Base-by-base conservation (phyloP, 495 filamentous ascomycete genomes). In the Extremus antarcticus region DNA sequence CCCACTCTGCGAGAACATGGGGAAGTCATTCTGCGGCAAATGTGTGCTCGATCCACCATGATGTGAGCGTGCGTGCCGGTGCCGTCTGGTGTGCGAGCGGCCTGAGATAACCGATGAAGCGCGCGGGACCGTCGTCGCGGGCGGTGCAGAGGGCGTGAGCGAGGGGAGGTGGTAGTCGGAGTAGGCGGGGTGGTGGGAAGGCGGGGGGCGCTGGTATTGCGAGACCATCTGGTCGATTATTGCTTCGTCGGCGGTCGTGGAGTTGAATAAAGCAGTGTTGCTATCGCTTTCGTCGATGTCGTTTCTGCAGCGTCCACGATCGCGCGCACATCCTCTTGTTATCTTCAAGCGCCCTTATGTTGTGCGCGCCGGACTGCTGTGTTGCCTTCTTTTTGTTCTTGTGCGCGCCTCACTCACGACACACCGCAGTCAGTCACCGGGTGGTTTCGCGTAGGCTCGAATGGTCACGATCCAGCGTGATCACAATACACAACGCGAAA, bases 11-110 rank as follows among this genome's bases (percentile, higher is more conserved):
- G 82, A 84, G 70, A 96, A 96, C 57, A 91, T 74, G 25, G 90
- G 90, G 65, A 95, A 96, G 59, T 94, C 89, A 66, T 95, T 95
- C 66, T 87, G 85, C 45, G 84, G 78, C 39, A 80, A 71, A 67
- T 84, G 84, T 13, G 80, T 75, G 45, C 75, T 73, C 2, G 55
- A 59, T 60, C 86, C 86, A 39, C 89, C 89, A 68, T 85, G 80
- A 64, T 90, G 86, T 19, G 88, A 92, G 50, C 88, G 84, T 70
- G 82, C 81, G 54, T 85, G 83, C 46, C 87, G 81, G 62, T 88
- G 80, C 61, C 81, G 76, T 32, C 81, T 72, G 32, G 76, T 72
- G 20, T 62, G 55, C 29, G 59, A 62, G 2, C 59, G 50, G 0
- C 55, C 59, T 1, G 59, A 62, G 3, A 50, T 58, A 21, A 62